A percentile compares a stretch with the other conserved stretches of the same genome.
Conservation (phyloP, 192 early-diverging fungal species). For the Martensiomyces pterosporus region DNA sequence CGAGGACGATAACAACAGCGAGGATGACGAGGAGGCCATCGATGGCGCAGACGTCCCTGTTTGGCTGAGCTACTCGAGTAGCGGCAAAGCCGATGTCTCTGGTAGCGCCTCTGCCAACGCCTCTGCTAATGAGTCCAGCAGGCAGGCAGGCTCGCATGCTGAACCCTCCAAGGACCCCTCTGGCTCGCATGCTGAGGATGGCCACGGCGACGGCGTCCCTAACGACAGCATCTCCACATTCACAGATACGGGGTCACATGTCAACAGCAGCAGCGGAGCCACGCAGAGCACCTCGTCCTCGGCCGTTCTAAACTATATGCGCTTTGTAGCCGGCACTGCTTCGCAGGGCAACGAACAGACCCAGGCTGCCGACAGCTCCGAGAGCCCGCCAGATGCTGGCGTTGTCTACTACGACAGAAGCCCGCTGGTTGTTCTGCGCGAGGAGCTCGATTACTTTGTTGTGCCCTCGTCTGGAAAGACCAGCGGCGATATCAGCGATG, state of each 20-base stretch:
- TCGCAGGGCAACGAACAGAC: conserved; percentile 4
- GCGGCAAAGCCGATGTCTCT: conserved; percentile 28
- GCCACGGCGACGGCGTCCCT: too few species aligned
- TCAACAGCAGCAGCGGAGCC: conserved; percentile 42
- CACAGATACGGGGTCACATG: conserved; percentile 29
- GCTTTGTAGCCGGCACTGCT: conserved; percentile 29
- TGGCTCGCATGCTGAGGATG: too few species aligned
- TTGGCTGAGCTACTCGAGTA: conserved; percentile 39
- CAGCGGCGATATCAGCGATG: conserved; percentile 41
- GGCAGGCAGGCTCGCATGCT: too few species aligned
- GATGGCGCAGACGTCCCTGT: conserved; percentile 9
- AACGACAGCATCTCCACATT: conserved; percentile 45
- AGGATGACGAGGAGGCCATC: not conserved
- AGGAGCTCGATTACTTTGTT: conserved; percentile 77
- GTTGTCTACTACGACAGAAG: conserved; percentile 53
- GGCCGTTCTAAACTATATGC: conserved; percentile 50
- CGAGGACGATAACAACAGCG: not conserved
- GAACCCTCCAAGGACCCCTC: too few species aligned
- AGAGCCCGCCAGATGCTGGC: conserved; percentile 6
- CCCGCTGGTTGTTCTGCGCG: conserved; percentile 70
- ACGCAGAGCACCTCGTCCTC: conserved; percentile 51
- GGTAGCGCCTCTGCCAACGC: conserved; percentile 16
- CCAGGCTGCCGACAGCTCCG: conserved; percentile 4
- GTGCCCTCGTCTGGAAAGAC: conserved; percentile 40
- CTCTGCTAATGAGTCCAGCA: conserved; percentile 13